Conservation (phyloP, 1,284 basidiomycete species). For the Naganishia sp. region DNA sequence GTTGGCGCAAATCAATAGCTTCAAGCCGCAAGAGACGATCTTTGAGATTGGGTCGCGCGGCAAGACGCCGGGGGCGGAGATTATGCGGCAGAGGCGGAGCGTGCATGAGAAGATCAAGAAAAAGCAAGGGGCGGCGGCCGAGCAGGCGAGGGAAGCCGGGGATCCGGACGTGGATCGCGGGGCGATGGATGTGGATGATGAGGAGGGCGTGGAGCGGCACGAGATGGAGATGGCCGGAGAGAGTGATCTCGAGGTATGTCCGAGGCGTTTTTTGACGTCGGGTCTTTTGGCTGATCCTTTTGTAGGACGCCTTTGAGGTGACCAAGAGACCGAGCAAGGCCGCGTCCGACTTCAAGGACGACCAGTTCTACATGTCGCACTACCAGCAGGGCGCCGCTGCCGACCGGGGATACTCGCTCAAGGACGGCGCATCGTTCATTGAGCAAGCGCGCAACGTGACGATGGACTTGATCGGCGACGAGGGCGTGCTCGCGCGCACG, state of each 20-base stretch:
- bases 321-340: constrained; percentile 51
- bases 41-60: constrained; percentile 84
- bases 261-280: constrained; percentile 38
- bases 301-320: constrained; percentile 73
- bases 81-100: constrained; percentile 89
- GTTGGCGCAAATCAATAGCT: constrained; percentile 74
- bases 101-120: constrained; percentile 62
- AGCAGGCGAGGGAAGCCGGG: constrained; percentile 41
- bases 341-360: constrained; percentile 66
- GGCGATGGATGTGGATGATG: constrained; percentile 45
- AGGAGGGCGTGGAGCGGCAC: constrained; percentile 55
- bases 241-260: constrained; percentile 56
- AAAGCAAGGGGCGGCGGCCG: constrained; percentile 41
- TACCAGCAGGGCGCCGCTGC: constrained; percentile 79
- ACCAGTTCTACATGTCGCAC: constrained; percentile 88
- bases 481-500: constrained; percentile 64
- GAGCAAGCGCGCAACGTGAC: constrained; percentile 78
- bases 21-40: constrained; percentile 85
- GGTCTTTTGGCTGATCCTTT: not conserved
- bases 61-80: constrained; percentile 61
- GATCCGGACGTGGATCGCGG: constrained; percentile 52
- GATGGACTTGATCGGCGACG: constrained; percentile 84
- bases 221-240: constrained; percentile 25
- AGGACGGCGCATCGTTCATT: constrained; percentile 77
- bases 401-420: constrained; percentile 88